Evolutionary conservation across 225 moss, liverwort and hornwort genomes (phyloP), one percentile per base, ranked within the genome.

Genomic region (Asterella californica): DNA sequence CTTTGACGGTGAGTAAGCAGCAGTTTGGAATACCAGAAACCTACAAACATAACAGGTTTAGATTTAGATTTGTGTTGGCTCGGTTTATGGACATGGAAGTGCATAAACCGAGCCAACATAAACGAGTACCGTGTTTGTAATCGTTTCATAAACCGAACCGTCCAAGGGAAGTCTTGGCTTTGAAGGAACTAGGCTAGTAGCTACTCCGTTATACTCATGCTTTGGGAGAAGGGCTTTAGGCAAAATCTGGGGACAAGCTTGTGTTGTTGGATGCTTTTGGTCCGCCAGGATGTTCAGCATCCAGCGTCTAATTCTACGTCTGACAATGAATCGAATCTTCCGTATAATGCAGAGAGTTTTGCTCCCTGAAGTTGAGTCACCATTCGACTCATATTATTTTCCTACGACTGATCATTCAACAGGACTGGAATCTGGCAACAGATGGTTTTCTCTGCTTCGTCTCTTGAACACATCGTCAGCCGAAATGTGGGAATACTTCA

Each of bases 341-440:
- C 29, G 48, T 5, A 19, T 76, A 22, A 22, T 81, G 72, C 87
- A 96, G 96, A 96, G 96, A 79, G 83, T 91, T 52, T 6, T 96
- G 67, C 76, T 78, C 32, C 85, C 88, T 69, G 90, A 89, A 30
- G 33, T 82, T 1, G 91, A 94, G 24, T 96, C 94, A 12, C 92
- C 92, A 4, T 96, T 94, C 48, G 91, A 94, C 70, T 94, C 91
- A 1, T 91, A 85, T 45, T 96, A 93, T 29, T 68, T 86, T 45
- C 90, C 88, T 0, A 24, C 69, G 19, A 53, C 34, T 64, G 37
- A 84, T n/a, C n/a, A n/a, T 73, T 27, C 76, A 61, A 54, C 63
- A 30, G 59, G 61, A 25, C 25, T 70, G 71, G 80, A 83, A 48
- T n/a, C 52, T 14, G 33, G 66, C 52, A 67, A 76, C 22, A 88